Evolutionary conservation across 1,284 basidiomycete species (phyloP).

Genomic region (Porogramme epimiltina): DNA sequence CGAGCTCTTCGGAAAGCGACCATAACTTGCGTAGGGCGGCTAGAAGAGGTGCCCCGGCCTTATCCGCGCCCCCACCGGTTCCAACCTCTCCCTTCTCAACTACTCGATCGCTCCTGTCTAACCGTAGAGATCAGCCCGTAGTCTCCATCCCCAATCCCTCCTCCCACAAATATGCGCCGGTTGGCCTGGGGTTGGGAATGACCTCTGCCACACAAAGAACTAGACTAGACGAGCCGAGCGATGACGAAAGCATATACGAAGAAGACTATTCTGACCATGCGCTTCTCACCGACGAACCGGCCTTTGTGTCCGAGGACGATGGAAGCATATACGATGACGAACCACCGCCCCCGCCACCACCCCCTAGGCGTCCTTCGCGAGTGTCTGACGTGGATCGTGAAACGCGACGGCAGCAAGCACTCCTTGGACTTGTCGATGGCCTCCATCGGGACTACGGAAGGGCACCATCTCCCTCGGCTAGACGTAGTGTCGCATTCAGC

Average conservation of each 20-base stretch:
- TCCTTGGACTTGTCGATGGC: slow-evolving; percentile 46
- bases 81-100: background rate
- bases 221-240: background rate
- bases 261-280: slow-evolving; percentile 19
- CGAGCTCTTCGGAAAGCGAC: slow-evolving; percentile 48
- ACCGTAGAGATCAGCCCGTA: no score
- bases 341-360: background rate
- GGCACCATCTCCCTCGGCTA: background rate
- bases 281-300: slow-evolving; percentile 19
- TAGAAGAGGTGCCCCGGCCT: background rate
- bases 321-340: slow-evolving; percentile 17
- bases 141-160: background rate
- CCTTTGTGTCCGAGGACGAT: slow-evolving; percentile 10
- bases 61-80: background rate
- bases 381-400: slow-evolving; percentile 13
- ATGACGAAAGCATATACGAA: slow-evolving; percentile 23
- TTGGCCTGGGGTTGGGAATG: slow-evolving; percentile 20
- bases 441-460: slow-evolving; percentile 29
- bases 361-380: background rate
- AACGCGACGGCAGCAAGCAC: slow-evolving; percentile 38
- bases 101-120: background rate
- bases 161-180: background rate
- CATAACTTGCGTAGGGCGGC: slow-evolving; percentile 7
- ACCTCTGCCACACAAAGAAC: no score
- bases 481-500: slow-evolving; percentile 12